phyloP scores from a whole-genome alignment of 148 eudicot species.

The Rhododendron griersonianum region DNA sequence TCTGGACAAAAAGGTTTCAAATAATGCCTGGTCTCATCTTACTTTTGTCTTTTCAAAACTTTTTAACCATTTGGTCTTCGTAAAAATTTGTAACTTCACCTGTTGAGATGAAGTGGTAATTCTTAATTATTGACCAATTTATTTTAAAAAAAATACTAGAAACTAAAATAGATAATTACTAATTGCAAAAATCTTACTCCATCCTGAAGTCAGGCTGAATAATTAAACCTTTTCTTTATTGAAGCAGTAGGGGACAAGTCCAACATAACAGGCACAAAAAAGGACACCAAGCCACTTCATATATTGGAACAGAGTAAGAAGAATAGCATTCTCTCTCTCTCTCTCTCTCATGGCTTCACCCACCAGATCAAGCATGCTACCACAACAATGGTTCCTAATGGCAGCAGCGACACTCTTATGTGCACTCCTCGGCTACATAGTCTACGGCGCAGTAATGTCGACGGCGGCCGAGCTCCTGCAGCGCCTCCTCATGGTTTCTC shows the following conservation, averaged over 20 bases:
- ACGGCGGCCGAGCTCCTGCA: conserved; percentile 29
- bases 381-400: conserved; percentile 20
- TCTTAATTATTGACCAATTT: too few relatives aligned
- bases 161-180: too few relatives aligned
- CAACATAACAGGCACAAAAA: neutral
- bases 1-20: too few relatives aligned
- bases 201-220: too few relatives aligned
- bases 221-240: too few relatives aligned
- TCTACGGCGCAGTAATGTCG: conserved; percentile 27
- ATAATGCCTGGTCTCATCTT: too few relatives aligned
- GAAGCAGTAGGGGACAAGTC: neutral
- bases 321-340: neutral
- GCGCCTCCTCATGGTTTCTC: conserved; percentile 22
- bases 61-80: too few relatives aligned
- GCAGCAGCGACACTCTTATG: conserved; percentile 2
- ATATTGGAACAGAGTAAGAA: neutral
- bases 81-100: too few relatives aligned
- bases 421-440: conserved; percentile 17
- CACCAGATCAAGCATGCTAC: neutral
- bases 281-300: neutral
- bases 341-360: conserved; percentile 11
- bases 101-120: too few relatives aligned
- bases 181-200: too few relatives aligned
- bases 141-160: too few relatives aligned
- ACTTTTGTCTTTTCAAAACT: too few relatives aligned